phyloP scores from a whole-genome alignment of 1,139 yeast species.

The Debaryomyces nepalensis region DNA sequence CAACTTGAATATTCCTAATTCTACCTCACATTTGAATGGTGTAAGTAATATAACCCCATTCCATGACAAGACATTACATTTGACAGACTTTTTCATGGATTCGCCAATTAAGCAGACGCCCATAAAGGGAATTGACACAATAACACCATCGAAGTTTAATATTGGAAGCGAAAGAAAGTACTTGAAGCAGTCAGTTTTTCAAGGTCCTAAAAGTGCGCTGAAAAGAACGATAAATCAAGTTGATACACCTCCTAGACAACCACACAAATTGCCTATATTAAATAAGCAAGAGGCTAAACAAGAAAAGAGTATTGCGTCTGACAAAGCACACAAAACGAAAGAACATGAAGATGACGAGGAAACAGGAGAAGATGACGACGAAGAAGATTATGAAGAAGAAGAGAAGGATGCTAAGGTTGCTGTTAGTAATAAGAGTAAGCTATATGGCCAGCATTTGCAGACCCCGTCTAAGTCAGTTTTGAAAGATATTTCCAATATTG shows the following conservation, averaged over 20 bases:
- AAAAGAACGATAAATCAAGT: constrained; percentile 43
- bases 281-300: constrained; percentile 20
- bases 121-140: constrained; percentile 41
- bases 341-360: constrained; percentile 19
- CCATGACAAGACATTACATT: constrained; percentile 48
- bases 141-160: constrained; percentile 49
- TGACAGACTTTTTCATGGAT: constrained; percentile 51
- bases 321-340: constrained; percentile 24
- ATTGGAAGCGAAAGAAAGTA: constrained; percentile 27
- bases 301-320: constrained; percentile 18
- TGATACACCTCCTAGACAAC: constrained; percentile 49
- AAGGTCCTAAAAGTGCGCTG: constrained; percentile 33
- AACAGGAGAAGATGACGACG: constrained; percentile 17
- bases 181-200: constrained; percentile 25
- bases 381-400: constrained; percentile 18
- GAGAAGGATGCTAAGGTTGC: constrained; percentile 2
- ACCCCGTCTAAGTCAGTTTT: constrained; percentile 42
- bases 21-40: constrained; percentile 22
- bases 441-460: constrained; percentile 22
- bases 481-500: constrained; percentile 30
- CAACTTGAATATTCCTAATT: constrained; percentile 32
- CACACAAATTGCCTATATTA: constrained; percentile 36
- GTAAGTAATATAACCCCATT: constrained; percentile 45
- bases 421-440: constrained; percentile 14
- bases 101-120: constrained; percentile 46